Conservation (phyloP, 1,139 yeast species). For the Scheffersomyces titani region DNA sequence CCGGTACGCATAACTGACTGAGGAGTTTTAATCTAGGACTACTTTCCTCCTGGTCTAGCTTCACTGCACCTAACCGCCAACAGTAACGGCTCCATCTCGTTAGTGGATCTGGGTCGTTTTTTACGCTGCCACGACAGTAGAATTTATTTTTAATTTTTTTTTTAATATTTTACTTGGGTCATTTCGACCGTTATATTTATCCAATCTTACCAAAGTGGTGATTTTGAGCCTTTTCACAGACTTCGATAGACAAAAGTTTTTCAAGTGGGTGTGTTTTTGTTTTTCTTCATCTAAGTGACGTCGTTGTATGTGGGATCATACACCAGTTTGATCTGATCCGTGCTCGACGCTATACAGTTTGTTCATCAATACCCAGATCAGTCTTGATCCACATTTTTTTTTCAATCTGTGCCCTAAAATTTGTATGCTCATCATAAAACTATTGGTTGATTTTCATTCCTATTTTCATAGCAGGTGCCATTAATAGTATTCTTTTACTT, state of each 20-base stretch:
- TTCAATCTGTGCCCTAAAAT: not conserved
- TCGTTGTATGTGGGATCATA: not conserved
- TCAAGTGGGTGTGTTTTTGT: not conserved
- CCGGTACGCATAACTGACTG: not conserved
- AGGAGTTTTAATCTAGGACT: not conserved
- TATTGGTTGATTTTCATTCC: not conserved
- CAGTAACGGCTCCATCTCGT: not conserved
- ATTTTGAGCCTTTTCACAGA: not conserved
- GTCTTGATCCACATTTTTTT: not conserved
- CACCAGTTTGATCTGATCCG: not conserved
- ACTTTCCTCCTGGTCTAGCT: not conserved
- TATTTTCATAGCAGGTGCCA: not conserved
- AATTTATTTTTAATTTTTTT: too few species aligned
- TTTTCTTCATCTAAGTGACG: not conserved
- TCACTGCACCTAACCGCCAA: not conserved
- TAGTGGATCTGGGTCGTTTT: not conserved
- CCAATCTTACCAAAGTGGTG: not conserved
- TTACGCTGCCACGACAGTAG: not conserved
- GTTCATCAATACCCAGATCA: not conserved
- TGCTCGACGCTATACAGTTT: not conserved
- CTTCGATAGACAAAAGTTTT: not conserved
- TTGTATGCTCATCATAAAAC: not conserved
- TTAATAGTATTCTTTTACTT: not conserved
- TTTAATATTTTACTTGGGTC: not conserved
- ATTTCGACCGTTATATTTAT: not conserved